Percentiles rank a stretch among this genome's conserved stretches.
phyloP scores from a whole-genome alignment of 2,329 filamentous ascomycete genomes.

The Trichoderma afroharzianum region DNA sequence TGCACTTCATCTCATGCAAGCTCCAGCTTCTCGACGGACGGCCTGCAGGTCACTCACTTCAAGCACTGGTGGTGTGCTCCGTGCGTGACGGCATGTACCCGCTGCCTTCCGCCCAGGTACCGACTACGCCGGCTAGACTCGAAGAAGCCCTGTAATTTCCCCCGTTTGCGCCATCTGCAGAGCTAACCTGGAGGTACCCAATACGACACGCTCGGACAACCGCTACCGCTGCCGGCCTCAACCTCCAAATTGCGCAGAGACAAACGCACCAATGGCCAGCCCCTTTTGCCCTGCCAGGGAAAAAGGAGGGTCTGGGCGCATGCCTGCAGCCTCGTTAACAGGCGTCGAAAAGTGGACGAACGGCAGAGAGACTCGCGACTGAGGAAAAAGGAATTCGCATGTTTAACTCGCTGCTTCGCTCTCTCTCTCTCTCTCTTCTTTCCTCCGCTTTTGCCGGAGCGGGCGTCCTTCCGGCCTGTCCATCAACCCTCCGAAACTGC shows the following conservation, averaged over 20 bases:
- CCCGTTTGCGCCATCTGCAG: no score
- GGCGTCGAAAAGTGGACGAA: constrained; percentile 13
- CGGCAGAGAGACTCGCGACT: constrained; percentile 1
- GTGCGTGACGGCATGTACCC: not conserved
- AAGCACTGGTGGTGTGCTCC: not conserved
- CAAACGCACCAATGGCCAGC: constrained; percentile 16
- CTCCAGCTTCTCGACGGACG: not conserved
- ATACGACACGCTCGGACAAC: not conserved
- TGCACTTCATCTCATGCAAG: not conserved
- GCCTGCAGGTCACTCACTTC: not conserved
- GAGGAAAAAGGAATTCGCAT: not conserved
- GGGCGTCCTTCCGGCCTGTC: constrained; percentile 14
- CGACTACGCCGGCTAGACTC: not conserved
- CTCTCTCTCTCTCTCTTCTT: constrained; percentile 3
- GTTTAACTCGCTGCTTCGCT: not conserved
- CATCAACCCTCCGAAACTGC: not conserved
- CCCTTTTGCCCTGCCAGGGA: constrained; percentile 13
- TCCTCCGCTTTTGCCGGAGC: constrained; percentile 10
- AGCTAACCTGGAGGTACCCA: not conserved
- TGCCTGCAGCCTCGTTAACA: constrained; percentile 8
- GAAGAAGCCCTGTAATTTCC: not conserved
- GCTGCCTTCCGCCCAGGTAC: not conserved
- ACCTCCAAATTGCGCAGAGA: constrained; percentile 1
- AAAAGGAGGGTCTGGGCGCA: constrained; percentile 14
- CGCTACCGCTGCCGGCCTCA: not conserved